Evolutionary conservation across 768 basidiomycete genomes (phyloP), one percentile per base, ranked within the genome.

Genomic region (Myochromella boudieri): DNA sequence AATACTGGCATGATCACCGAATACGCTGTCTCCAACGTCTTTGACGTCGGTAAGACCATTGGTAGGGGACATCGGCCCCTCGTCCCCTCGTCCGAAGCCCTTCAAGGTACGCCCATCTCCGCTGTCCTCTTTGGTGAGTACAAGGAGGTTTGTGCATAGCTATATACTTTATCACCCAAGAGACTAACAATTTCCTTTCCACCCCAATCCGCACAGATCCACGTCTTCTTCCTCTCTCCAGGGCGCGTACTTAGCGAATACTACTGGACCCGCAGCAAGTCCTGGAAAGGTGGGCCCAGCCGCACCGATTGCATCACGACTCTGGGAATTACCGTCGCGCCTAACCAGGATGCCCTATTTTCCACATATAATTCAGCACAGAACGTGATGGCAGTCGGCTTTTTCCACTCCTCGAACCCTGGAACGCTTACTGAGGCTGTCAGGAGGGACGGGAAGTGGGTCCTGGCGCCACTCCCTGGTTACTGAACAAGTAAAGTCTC

Each of bases 291-390:
- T 24, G 43, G 43, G 8, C 15, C 43, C 11, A 26, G n/a, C 10
- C 36, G 43, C 22, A 10, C 43, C 10, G 21, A 44, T 21, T 44
- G 43, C 21, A 33, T 44, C 43, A 44, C 43, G 14, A 17, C 43
- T 22, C 21, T 24, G 17, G 21, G 33, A 22, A 10, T 34, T 8
- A 32, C 15, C 14, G 43, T 34, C 32, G 20, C 39, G 11, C 12
- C 10, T 21, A 26, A 36, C 6, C 10, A 10, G 6, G 26, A 18
- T 4, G n/a, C 43, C n/a, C 32, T 44, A 4, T 44, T 33, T 7
- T 21, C 43, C 15, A 34, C 29, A 11, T 3, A 34, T 17, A 34
- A 44, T 20, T 25, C 29, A 4, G 33, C 26, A 6, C 20, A 24
- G 22, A 34, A 34, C 9, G 14, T 36, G 18, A 33, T 44, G 4